Percentiles rank a stretch among this genome's conserved stretches.
phyloP scores from a whole-genome alignment of 305 asterid genomes.

The Fraxinus paxiana region DNA sequence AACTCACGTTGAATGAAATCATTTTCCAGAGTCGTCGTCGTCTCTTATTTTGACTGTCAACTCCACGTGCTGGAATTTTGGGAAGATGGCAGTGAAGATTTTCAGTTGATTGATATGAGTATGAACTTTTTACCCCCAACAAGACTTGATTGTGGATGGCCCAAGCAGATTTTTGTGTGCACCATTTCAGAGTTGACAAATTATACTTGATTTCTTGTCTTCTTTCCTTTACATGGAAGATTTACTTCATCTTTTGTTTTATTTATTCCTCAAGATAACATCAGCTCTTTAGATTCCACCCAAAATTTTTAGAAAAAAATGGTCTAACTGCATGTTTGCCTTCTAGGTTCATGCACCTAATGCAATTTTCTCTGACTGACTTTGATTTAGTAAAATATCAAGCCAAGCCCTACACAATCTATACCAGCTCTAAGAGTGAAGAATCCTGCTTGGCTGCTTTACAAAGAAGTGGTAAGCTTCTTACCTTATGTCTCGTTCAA shows the following conservation, averaged over 20 bases:
- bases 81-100: conserved; percentile 71
- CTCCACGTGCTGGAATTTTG: conserved; percentile 79
- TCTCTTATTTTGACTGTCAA: conserved; percentile 78
- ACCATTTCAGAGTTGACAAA: neutral
- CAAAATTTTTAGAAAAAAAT: conserved; percentile 12
- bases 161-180: neutral
- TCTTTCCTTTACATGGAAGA: neutral
- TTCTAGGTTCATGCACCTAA: conserved; percentile 22
- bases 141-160: neutral
- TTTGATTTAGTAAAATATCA: conserved; percentile 73
- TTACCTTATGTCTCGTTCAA: conserved; percentile 25
- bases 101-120: conserved; percentile 83
- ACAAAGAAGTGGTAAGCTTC: conserved; percentile 60
- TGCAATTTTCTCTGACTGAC: conserved; percentile 6
- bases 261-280: neutral
- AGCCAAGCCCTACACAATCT: conserved; percentile 75
- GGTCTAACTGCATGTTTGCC: neutral
- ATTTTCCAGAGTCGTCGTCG: conserved; percentile 79
- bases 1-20: conserved; percentile 11
- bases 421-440: conserved; percentile 89
- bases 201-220: neutral
- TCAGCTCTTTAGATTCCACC: neutral
- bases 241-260: neutral
- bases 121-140: conserved; percentile 21
- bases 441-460: conserved; percentile 73